Percentiles rank a stretch among this genome's conserved stretches.
Evolutionary conservation across 208 protist species (phyloP).

Genomic region (Crithidia bombi): DNA sequence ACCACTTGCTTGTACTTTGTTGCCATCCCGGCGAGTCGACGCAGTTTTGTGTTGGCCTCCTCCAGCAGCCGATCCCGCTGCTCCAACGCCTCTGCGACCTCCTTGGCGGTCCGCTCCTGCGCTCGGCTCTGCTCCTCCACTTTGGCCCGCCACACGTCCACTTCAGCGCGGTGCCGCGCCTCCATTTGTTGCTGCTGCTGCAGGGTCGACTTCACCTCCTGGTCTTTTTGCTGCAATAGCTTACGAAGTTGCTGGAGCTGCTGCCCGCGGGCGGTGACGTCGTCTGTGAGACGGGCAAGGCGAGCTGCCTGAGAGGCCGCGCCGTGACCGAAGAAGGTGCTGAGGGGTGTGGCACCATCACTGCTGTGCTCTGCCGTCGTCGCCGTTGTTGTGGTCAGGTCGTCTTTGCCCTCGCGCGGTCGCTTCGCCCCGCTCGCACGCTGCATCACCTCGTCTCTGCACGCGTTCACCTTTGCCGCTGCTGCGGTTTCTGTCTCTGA

Average conservation of each 20-base stretch:
- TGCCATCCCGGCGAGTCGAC: slow-evolving; percentile 60
- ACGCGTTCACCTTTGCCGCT: background rate
- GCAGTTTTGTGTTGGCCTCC: slow-evolving; percentile 56
- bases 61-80: slow-evolving; percentile 44
- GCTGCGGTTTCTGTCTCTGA: background rate
- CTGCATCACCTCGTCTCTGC: background rate
- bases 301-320: slow-evolving; percentile 27
- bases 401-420: slow-evolving; percentile 18
- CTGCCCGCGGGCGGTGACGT: slow-evolving; percentile 25
- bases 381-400: background rate
- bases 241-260: slow-evolving; percentile 64
- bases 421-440: slow-evolving; percentile 34
- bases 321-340: slow-evolving; percentile 25
- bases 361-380: background rate
- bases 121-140: slow-evolving; percentile 52
- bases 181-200: slow-evolving; percentile 52
- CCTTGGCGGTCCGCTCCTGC: slow-evolving; percentile 44
- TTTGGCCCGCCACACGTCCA: slow-evolving; percentile 56
- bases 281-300: slow-evolving; percentile 36
- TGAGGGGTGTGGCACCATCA: background rate
- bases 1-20: slow-evolving; percentile 44
- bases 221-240: slow-evolving; percentile 64
- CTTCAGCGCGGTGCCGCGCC: slow-evolving; percentile 42
- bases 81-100: slow-evolving; percentile 35
- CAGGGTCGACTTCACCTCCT: slow-evolving; percentile 50